phyloP scores from a whole-genome alignment of 495 filamentous ascomycete genomes.

The Terfezia claveryi region DNA sequence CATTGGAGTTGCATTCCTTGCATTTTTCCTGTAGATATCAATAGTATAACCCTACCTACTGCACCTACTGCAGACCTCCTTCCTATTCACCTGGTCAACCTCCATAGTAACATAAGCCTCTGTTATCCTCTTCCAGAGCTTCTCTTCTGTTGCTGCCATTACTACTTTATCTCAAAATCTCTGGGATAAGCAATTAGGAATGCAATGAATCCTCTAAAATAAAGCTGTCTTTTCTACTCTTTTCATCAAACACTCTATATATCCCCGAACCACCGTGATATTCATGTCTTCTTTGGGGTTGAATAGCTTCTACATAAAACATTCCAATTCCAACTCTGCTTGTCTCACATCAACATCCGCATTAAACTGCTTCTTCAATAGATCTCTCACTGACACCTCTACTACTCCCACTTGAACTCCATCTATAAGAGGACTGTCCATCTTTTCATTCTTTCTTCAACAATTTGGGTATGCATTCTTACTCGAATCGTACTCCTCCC shows the following conservation, averaged over 20 bases:
- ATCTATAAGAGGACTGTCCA: background rate
- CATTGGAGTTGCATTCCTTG: too few species aligned
- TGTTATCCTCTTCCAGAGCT: too few species aligned
- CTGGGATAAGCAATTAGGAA: too few species aligned
- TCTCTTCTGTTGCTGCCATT: too few species aligned
- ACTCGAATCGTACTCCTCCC: background rate
- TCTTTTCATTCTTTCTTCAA: background rate
- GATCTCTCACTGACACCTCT: background rate
- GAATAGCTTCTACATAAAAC: background rate
- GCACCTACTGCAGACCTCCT: too few species aligned
- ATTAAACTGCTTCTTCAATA: background rate
- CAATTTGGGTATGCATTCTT: background rate
- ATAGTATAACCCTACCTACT: too few species aligned
- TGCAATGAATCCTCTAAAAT: too few species aligned
- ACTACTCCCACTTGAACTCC: background rate
- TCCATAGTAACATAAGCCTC: too few species aligned
- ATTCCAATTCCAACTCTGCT: background rate
- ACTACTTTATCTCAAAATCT: too few species aligned
- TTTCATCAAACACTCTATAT: too few species aligned
- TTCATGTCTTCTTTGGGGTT: background rate
- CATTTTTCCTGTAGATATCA: too few species aligned
- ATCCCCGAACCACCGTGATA: background rate
- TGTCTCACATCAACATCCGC: background rate
- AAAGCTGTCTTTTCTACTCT: background rate
- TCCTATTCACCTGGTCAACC: too few species aligned